Percentiles rank a stretch among this genome's conserved stretches.
Evolutionary conservation across 352 stramenopile species (phyloP).

Genomic region (Globisporangium mamillatum): DNA sequence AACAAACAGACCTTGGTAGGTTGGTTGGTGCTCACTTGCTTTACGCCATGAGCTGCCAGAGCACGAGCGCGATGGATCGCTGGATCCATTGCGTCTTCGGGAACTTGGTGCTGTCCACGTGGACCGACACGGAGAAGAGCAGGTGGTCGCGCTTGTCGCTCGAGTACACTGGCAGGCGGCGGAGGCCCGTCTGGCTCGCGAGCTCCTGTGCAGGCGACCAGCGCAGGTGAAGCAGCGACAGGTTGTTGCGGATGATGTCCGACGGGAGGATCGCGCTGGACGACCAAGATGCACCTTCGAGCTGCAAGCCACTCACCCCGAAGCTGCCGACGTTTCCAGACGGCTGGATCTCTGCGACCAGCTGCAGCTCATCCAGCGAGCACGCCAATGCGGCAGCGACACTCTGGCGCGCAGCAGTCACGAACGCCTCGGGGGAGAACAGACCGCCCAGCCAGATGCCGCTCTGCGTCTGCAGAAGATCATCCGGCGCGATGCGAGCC

Average conservation of each 20-base stretch:
- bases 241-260: constrained; percentile 67
- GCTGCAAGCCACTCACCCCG: constrained; percentile 63
- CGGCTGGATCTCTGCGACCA: constrained; percentile 70
- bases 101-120: constrained; percentile 47
- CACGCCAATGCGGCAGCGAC: constrained; percentile 76
- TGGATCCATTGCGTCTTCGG: constrained; percentile 72
- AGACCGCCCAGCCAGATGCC: constrained; percentile 91
- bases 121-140: constrained; percentile 82
- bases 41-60: constrained; percentile 66
- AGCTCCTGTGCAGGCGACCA: constrained; percentile 48
- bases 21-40: neutral
- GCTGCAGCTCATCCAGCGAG: constrained; percentile 85
- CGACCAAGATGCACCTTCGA: constrained; percentile 84
- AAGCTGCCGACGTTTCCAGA: constrained; percentile 44
- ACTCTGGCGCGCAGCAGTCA: constrained; percentile 90
- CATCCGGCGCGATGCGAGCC: constrained; percentile 35
- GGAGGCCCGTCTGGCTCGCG: constrained; percentile 22
- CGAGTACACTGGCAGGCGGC: constrained; percentile 84
- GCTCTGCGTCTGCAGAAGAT: constrained; percentile 30
- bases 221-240: constrained; percentile 66
- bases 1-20: neutral
- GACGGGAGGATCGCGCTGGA: constrained; percentile 64
- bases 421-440: constrained; percentile 91
- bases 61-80: constrained; percentile 73
- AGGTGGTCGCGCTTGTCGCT: constrained; percentile 69